Conservation (phyloP, 805 yeast genomes). For the Monosporozyma aquatica region DNA sequence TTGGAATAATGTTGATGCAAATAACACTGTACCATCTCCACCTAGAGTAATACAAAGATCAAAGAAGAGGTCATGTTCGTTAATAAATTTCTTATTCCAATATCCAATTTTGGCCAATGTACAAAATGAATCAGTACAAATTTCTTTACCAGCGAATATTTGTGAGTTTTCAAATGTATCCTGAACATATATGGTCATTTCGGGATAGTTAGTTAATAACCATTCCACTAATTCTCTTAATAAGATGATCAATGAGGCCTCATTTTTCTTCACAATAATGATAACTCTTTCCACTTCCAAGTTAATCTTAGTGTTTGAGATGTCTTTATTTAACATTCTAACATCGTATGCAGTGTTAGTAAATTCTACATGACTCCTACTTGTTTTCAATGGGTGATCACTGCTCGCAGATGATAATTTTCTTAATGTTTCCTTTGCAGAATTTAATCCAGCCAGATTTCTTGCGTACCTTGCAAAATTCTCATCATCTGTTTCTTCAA, state of each 20-base stretch:
- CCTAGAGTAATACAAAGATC: constrained; percentile 84
- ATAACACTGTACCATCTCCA: constrained; percentile 91
- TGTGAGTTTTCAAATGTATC: constrained; percentile 49
- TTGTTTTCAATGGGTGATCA: constrained; percentile 6
- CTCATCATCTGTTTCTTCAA: constrained; percentile 6
- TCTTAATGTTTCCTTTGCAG: constrained; percentile 19
- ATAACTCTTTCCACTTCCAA: constrained; percentile 60
- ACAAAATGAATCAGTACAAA: constrained; percentile 36
- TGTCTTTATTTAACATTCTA: constrained; percentile 60
- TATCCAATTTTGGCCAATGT: constrained; percentile 40
- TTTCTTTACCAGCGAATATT: constrained; percentile 49
- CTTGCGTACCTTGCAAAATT: not conserved
- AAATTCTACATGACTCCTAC: constrained; percentile 49
- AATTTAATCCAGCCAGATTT: constrained; percentile 7
- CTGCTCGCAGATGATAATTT: constrained; percentile 11
- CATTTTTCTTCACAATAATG: constrained; percentile 73
- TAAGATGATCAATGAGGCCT: constrained; percentile 58
- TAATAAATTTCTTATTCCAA: constrained; percentile 58
- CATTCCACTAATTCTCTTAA: constrained; percentile 73
- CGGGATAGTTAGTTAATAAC: constrained; percentile 39
- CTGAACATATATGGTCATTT: constrained; percentile 60
- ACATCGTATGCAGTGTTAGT: constrained; percentile 81
- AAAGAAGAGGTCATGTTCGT: constrained; percentile 32
- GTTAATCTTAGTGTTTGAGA: constrained; percentile 59
- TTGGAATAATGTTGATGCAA: constrained; percentile 78